Evolutionary conservation across 2,329 filamentous ascomycete genomes (phyloP).

Genomic region (Cordyceps fumosorosea): DNA sequence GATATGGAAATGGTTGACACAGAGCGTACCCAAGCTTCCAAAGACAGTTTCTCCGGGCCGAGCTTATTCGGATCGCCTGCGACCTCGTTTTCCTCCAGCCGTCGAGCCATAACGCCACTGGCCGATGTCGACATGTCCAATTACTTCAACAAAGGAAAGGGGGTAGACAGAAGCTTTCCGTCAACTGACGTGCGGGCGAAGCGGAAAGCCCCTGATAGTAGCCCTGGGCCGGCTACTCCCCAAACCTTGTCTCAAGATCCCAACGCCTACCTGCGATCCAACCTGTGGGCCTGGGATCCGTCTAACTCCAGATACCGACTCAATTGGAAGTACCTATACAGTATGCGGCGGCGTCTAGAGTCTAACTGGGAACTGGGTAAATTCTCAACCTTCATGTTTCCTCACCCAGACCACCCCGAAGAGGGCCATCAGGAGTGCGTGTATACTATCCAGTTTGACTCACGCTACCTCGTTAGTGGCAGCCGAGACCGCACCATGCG

Average conservation of each 20-base stretch:
- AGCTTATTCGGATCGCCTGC: constrained; percentile 31
- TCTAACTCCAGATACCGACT: constrained; percentile 52
- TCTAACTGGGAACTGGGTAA: constrained; percentile 84
- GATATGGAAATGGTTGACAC: constrained; percentile 44
- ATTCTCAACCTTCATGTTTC: constrained; percentile 82
- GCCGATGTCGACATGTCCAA: constrained; percentile 27
- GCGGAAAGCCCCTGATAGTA: constrained; percentile 30
- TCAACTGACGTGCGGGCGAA: constrained; percentile 27
- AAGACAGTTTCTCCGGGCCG: constrained; percentile 18
- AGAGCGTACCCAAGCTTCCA: constrained; percentile 23
- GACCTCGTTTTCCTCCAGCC: constrained; percentile 26
- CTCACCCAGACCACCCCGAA: constrained; percentile 69
- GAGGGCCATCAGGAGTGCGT: constrained; percentile 91
- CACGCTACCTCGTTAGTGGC: constrained; percentile 83
- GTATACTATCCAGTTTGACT: constrained; percentile 86
- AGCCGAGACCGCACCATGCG: constrained; percentile 83
- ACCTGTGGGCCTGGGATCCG: constrained; percentile 45
- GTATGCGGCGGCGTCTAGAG: constrained; percentile 76
- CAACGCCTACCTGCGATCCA: constrained; percentile 35
- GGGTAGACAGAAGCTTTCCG: constrained; percentile 23
- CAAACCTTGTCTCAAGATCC: constrained; percentile 24
- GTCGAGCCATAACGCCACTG: constrained; percentile 20
- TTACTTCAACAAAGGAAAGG: constrained; percentile 22
- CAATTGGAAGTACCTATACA: constrained; percentile 92
- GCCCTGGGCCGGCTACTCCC: constrained; percentile 25